These are phyloP conservation scores for Metschnikowia sp. DNA, from an alignment of 805 yeast genomes.

Conservation along the genomic window DNA sequence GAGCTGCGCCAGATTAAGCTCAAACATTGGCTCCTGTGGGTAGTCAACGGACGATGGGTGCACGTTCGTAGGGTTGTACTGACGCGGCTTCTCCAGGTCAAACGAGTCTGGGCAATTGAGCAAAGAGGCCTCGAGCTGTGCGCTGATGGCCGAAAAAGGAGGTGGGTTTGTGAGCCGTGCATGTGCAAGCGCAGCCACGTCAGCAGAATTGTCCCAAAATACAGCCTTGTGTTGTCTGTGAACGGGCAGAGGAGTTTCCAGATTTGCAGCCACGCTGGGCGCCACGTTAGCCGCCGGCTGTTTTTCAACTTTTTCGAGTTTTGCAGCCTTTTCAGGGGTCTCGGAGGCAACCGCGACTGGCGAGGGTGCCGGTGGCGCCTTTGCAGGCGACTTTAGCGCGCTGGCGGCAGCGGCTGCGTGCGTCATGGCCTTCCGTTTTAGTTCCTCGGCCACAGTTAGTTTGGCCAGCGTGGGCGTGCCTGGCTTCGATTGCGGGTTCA, in stretches of 20 bases:
- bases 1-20: conserved; percentile 56
- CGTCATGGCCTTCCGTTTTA: conserved; percentile 17
- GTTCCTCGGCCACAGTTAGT: conserved; percentile 16
- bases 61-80: conserved; percentile 73
- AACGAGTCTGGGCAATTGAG: conserved; percentile 90
- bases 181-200: conserved; percentile 31
- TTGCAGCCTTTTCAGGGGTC: background rate
- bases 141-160: conserved; percentile 50
- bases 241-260: conserved; percentile 21
- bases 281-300: background rate
- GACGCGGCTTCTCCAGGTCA: conserved; percentile 81
- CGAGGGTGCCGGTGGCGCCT: background rate
- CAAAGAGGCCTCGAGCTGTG: conserved; percentile 70
- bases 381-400: background rate
- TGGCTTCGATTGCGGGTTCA: conserved; percentile 14
- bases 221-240: background rate
- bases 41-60: conserved; percentile 88
- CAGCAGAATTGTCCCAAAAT: conserved; percentile 21
- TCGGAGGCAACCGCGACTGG: background rate
- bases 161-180: conserved; percentile 50
- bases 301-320: background rate
- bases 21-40: conserved; percentile 81
- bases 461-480: conserved; percentile 12
- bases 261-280: conserved; percentile 3
- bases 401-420: conserved; percentile 11